Evolutionary conservation across 129 eudicot genomes (phyloP).

Genomic region (Flaveria trinervia): DNA sequence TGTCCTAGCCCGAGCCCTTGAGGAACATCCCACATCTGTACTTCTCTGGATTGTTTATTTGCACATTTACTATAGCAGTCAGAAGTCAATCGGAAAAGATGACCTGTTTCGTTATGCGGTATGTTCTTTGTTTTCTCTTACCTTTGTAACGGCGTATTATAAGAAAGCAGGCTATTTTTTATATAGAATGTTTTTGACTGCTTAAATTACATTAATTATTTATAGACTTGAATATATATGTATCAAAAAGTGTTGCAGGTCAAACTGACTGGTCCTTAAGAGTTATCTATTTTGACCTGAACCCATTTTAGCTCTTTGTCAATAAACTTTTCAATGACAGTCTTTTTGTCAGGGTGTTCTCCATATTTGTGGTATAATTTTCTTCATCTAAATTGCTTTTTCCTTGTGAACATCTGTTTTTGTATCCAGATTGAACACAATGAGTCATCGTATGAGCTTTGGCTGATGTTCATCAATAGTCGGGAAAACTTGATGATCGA

Average conservation of each 20-base stretch:
- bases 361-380: background rate
- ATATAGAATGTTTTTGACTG: background rate
- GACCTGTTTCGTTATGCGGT: constrained; percentile 66
- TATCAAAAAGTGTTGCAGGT: background rate
- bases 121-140: constrained; percentile 32
- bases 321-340: background rate
- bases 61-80: constrained; percentile 62
- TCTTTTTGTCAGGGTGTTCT: constrained; percentile 2
- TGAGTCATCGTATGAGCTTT: constrained; percentile 59
- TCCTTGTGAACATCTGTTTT: constrained; percentile 11
- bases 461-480: constrained; percentile 79
- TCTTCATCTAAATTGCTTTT: background rate
- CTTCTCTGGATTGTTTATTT: constrained; percentile 72
- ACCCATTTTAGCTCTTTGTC: background rate
- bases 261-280: background rate
- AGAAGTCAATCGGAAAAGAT: constrained; percentile 65
- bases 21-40: constrained; percentile 60
- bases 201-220: background rate
- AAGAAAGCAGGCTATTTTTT: background rate
- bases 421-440: constrained; percentile 54
- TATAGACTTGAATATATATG: background rate
- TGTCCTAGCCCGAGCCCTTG: constrained; percentile 66
- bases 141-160: background rate
- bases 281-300: background rate
- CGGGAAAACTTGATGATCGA: constrained; percentile 51